These are phyloP conservation scores for Penicillium olsonii DNA, from an alignment of 2,329 filamentous ascomycete genomes.

Conservation along the genomic window DNA sequence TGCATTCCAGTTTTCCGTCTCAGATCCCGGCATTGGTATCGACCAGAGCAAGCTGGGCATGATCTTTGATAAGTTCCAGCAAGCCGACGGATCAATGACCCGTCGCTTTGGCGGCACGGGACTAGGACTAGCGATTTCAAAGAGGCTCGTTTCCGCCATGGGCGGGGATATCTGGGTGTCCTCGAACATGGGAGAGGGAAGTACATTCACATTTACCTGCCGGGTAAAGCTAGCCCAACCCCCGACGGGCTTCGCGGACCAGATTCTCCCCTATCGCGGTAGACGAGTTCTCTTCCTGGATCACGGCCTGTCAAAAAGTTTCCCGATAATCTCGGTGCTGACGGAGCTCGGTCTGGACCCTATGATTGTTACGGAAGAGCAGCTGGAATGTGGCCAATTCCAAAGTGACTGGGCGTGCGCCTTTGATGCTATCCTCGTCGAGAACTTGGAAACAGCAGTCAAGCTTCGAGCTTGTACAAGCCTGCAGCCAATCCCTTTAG, in stretches of 20 bases:
- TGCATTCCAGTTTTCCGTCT: conserved; percentile 88
- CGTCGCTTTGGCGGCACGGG: conserved; percentile 92
- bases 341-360: conserved; percentile 73
- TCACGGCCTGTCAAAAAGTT: conserved; percentile 74
- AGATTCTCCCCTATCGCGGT: conserved; percentile 79
- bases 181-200: conserved; percentile 82
- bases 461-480: conserved; percentile 78
- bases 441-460: conserved; percentile 82
- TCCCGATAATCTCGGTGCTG: conserved; percentile 73
- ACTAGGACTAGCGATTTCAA: conserved; percentile 90
- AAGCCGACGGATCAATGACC: conserved; percentile 92
- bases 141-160: conserved; percentile 90
- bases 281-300: conserved; percentile 91
- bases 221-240: conserved; percentile 77
- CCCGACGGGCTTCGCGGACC: conserved; percentile 71
- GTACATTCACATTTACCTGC: conserved; percentile 91
- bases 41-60: conserved; percentile 88
- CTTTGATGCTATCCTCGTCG: conserved; percentile 90
- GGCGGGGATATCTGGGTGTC: conserved; percentile 92
- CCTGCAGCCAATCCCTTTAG: conserved; percentile 93
- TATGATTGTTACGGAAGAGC: conserved; percentile 69
- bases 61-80: conserved; percentile 97
- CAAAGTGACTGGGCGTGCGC: conserved; percentile 55
- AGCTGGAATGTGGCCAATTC: conserved; percentile 57
- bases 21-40: conserved; percentile 92